These are phyloP conservation scores for Thamnidium elegans DNA, from an alignment of 192 early-diverging fungal genomes.

Conservation along the genomic window DNA sequence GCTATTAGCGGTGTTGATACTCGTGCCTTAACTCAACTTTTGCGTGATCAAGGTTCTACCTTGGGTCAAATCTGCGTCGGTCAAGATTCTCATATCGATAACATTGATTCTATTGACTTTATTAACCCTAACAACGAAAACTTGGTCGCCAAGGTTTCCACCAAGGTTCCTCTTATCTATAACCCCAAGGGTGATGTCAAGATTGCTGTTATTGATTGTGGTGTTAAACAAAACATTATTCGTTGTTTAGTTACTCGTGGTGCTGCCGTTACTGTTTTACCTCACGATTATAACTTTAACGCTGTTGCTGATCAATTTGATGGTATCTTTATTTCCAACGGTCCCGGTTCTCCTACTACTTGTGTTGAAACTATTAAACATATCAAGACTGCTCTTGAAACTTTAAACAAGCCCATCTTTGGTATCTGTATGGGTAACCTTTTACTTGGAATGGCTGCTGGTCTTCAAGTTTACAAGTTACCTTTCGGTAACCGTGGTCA, in stretches of 20 bases:
- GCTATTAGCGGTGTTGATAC: constrained; percentile 93
- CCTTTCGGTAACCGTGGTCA: constrained; percentile 95
- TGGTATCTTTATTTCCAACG: constrained; percentile 91
- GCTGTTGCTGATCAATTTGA: constrained; percentile 64
- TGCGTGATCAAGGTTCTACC: constrained; percentile 85
- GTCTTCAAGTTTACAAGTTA: constrained; percentile 82
- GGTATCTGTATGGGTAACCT: constrained; percentile 98
- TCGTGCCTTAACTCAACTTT: constrained; percentile 78
- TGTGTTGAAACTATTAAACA: constrained; percentile 67
- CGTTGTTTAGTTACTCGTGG: constrained; percentile 79
- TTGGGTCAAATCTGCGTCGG: constrained; percentile 75
- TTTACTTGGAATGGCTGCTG: constrained; percentile 87
- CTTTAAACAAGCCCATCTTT: constrained; percentile 81
- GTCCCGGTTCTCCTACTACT: constrained; percentile 79
- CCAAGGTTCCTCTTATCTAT: constrained; percentile 61
- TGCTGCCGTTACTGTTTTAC: constrained; percentile 81
- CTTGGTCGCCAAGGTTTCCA: constrained; percentile 79
- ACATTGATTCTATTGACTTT: constrained; percentile 41
- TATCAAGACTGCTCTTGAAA: constrained; percentile 61
- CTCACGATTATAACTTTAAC: constrained; percentile 80
- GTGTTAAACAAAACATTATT: constrained; percentile 92
- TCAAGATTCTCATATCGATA: constrained; percentile 40
- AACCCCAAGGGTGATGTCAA: constrained; percentile 78
- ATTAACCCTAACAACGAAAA: constrained; percentile 75
- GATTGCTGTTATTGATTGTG: constrained; percentile 86